phyloP scores from a whole-genome alignment of 192 early-diverging fungal genomes.

The Mortierella alpina region DNA sequence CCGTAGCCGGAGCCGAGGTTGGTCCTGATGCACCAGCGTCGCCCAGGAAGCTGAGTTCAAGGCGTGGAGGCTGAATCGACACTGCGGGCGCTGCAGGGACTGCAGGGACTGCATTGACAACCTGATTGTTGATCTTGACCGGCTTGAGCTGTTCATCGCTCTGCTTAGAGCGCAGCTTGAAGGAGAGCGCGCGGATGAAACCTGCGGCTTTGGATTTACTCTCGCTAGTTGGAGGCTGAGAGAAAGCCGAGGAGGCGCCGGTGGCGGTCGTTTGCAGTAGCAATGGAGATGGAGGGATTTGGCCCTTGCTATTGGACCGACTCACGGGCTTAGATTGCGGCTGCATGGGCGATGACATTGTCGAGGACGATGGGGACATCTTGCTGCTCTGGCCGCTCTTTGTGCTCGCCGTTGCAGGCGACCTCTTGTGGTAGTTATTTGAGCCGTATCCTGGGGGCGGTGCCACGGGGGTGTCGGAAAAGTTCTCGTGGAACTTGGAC shows the following conservation, averaged over 20 bases:
- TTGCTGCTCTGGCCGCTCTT: slow-evolving; percentile 31
- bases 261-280: slow-evolving; percentile 20
- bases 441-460: slow-evolving; percentile 29
- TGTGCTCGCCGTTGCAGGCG: slow-evolving; percentile 17
- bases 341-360: slow-evolving; percentile 27
- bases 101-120: slow-evolving; percentile 14
- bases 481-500: slow-evolving; percentile 46
- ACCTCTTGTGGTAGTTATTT: slow-evolving; percentile 16
- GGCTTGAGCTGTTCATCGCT: slow-evolving; percentile 45
- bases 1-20: neutral
- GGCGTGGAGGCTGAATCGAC: slow-evolving; percentile 46
- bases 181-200: slow-evolving; percentile 45
- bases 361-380: slow-evolving; percentile 35
- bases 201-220: slow-evolving; percentile 48
- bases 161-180: slow-evolving; percentile 50
- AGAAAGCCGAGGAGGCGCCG: slow-evolving; percentile 2
- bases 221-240: slow-evolving; percentile 4
- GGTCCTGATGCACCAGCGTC: neutral
- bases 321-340: slow-evolving; percentile 12
- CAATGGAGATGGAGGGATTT: neutral
- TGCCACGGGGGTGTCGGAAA: slow-evolving; percentile 34
- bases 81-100: slow-evolving; percentile 16
- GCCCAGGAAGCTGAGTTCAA: slow-evolving; percentile 51
- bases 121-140: slow-evolving; percentile 46
- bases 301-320: slow-evolving; percentile 36